A percentile compares a stretch with the other conserved stretches of the same genome.
phyloP scores from a whole-genome alignment of 108 stramenopile species.

The Schizochytrium sp. region DNA sequence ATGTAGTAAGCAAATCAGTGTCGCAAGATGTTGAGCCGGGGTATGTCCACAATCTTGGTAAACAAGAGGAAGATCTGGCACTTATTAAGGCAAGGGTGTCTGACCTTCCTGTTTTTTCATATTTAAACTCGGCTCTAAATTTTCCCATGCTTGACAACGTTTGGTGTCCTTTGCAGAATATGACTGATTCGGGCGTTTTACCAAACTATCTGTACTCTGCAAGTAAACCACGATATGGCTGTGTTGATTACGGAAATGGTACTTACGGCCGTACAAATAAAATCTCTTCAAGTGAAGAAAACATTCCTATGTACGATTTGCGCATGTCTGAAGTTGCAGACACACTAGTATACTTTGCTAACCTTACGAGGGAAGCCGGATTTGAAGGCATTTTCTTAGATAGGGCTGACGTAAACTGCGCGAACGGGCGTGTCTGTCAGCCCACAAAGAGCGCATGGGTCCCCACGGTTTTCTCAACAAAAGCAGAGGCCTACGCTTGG shows the following conservation, averaged over 20 bases:
- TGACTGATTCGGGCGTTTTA: background rate
- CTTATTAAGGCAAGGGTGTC: background rate
- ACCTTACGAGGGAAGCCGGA: background rate
- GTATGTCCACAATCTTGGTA: background rate
- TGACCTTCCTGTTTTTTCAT: background rate
- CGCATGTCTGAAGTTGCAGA: background rate
- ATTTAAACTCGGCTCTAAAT: slow-evolving; percentile 8
- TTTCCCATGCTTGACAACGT: slow-evolving; percentile 26
- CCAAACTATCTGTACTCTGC: background rate
- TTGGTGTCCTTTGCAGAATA: background rate
- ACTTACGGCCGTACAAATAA: background rate
- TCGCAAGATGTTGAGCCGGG: background rate
- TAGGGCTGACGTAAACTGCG: background rate
- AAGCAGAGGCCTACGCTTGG: background rate
- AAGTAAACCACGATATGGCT: background rate
- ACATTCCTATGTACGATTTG: slow-evolving; percentile 10
- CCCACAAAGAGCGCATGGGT: background rate
- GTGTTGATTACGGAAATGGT: background rate
- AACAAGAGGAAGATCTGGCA: background rate
- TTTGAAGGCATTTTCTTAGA: slow-evolving; percentile 18
- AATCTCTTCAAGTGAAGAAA: background rate
- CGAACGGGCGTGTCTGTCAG: background rate
- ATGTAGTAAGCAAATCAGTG: slow-evolving; percentile 18
- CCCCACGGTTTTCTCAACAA: background rate
- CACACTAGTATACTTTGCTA: background rate